Conservation (phyloP, 2,329 filamentous ascomycete genomes). For the Myotisia sp. region DNA sequence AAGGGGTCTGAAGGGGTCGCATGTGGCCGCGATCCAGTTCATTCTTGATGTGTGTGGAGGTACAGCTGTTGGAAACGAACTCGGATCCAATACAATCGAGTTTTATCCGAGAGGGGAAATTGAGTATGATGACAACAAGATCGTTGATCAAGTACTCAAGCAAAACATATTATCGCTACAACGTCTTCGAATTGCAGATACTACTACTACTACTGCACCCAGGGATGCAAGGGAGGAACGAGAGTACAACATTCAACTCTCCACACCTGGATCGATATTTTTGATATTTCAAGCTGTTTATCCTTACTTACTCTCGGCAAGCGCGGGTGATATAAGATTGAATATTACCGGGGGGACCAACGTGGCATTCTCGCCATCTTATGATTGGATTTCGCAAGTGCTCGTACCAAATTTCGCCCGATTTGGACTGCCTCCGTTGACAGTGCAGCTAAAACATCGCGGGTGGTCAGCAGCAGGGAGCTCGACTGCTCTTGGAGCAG, state of each 20-base stretch:
- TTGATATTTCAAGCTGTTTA: constrained; percentile 46
- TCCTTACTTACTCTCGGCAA: constrained; percentile 41
- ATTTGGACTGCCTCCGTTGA: constrained; percentile 38
- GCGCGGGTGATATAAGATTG: constrained; percentile 22
- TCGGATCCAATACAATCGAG: constrained; percentile 24
- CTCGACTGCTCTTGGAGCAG: constrained; percentile 31
- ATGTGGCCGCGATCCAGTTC: constrained; percentile 41
- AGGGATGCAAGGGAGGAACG: no score
- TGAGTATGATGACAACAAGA: not conserved
- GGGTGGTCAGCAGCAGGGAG: constrained; percentile 42
- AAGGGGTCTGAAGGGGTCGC: constrained; percentile 44
- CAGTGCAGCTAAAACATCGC: constrained; percentile 30
- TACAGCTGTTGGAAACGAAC: constrained; percentile 19
- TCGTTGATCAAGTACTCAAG: not conserved
- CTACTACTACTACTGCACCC: constrained; percentile 11
- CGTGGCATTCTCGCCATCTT: constrained; percentile 39
- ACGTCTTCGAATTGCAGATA: not conserved
- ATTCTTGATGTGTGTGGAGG: constrained; percentile 38
- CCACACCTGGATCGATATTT: constrained; percentile 40
- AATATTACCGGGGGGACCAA: constrained; percentile 45
- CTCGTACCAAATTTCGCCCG: constrained; percentile 39
- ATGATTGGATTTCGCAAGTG: constrained; percentile 43
- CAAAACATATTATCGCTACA: constrained; percentile 1
- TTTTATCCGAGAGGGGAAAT: constrained; percentile 19
- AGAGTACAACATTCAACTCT: constrained; percentile 30